Evolutionary conservation across 306 rosid species (phyloP).

Genomic region (Geum urbanum): DNA sequence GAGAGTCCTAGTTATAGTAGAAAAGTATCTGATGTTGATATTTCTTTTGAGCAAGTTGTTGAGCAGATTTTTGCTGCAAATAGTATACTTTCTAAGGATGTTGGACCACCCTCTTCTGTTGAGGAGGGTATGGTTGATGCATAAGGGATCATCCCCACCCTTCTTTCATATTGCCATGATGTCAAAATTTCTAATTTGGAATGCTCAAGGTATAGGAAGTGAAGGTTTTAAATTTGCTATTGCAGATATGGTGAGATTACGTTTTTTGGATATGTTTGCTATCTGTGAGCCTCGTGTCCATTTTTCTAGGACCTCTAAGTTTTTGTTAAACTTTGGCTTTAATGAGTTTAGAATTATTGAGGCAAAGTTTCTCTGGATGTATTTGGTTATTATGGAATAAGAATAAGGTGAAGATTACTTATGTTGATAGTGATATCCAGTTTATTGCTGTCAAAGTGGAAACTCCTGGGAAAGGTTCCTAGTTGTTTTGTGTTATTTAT

Average conservation of each 20-base stretch:
- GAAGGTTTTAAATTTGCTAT: background rate
- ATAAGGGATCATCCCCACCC: background rate
- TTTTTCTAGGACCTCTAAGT: background rate
- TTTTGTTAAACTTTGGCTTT: background rate
- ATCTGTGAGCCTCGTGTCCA: background rate
- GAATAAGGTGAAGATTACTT: background rate
- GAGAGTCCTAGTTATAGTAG: background rate
- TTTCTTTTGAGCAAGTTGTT: too few species aligned
- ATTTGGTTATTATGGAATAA: background rate
- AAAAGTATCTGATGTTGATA: background rate
- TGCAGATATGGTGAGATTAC: background rate
- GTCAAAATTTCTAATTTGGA: background rate
- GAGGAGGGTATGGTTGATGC: background rate
- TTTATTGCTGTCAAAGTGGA: background rate
- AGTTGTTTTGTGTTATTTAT: background rate
- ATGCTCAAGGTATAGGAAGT: background rate
- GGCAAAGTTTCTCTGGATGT: background rate
- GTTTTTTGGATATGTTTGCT: background rate
- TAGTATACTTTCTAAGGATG: background rate
- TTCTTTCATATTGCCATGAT: background rate
- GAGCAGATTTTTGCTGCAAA: background rate
- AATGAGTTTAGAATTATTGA: background rate
- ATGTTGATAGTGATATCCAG: background rate
- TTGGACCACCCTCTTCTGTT: background rate
- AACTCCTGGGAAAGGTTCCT: rapidly evolving